Conservation (phyloP, 352 stramenopile species). For the Elongisporangium undulatum region DNA sequence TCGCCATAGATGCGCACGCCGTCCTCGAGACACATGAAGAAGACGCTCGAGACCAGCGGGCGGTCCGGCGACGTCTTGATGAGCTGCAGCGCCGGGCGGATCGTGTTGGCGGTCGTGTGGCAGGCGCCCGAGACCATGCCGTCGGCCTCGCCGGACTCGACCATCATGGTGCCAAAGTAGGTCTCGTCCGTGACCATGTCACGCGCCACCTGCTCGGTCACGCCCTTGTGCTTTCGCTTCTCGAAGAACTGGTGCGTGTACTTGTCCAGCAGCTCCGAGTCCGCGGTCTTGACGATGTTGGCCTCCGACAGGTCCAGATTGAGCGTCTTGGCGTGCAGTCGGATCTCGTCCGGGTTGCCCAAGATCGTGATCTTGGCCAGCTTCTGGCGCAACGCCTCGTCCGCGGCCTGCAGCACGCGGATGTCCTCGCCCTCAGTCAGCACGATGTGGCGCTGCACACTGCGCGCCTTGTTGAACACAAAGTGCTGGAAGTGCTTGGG, state of each 20-base stretch:
- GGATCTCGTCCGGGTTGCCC: constrained; percentile 67
- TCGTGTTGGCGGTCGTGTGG: constrained; percentile 87
- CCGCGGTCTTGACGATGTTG: constrained; percentile 51
- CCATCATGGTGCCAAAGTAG: constrained; percentile 86
- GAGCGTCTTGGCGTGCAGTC: constrained; percentile 56
- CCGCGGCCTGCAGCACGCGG: constrained; percentile 72
- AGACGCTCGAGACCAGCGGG: constrained; percentile 76
- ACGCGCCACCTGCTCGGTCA: constrained; percentile 46
- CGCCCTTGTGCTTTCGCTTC: constrained; percentile 83
- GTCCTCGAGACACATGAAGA: constrained; percentile 86
- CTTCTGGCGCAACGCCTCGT: constrained; percentile 60
- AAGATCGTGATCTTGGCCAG: constrained; percentile 78
- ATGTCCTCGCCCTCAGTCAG: constrained; percentile 82
- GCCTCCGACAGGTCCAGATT: constrained; percentile 56
- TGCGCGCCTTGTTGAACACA: constrained; percentile 72
- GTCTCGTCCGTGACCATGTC: constrained; percentile 68
- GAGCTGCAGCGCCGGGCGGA: constrained; percentile 81
- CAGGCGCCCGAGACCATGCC: constrained; percentile 83
- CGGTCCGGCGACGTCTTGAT: constrained; percentile 77
- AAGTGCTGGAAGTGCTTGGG: constrained; percentile 87
- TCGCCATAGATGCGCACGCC: constrained; percentile 82
- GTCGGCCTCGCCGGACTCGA: constrained; percentile 72
- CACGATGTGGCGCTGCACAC: constrained; percentile 75
- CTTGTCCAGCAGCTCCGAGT: constrained; percentile 43
- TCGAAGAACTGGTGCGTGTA: constrained; percentile 65